phyloP scores from a whole-genome alignment of 306 rosid species.

The Quercus aquifolioides region DNA sequence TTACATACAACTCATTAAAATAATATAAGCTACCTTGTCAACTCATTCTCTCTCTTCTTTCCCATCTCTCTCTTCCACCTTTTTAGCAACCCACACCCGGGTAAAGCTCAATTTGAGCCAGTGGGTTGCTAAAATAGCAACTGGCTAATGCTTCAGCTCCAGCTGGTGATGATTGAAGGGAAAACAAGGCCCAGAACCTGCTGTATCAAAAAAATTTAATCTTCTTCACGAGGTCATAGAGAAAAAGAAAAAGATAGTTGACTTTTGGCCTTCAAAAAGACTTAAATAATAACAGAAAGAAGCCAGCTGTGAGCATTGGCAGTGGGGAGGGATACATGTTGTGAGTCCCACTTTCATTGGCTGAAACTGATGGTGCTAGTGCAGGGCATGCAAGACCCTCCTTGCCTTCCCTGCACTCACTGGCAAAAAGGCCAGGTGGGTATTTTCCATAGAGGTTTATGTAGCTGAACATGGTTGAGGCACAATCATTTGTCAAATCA shows the following conservation, averaged over 20 bases:
- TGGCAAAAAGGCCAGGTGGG: slow-evolving; percentile 92
- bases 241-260: neutral
- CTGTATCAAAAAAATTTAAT: slow-evolving; percentile 11
- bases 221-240: slow-evolving; percentile 10
- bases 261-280: slow-evolving; percentile 20
- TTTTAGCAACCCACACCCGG: no score
- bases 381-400: slow-evolving; percentile 73
- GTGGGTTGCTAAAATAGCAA: no score
- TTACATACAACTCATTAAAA: no score
- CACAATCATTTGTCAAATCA: slow-evolving; percentile 71
- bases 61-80: no score
- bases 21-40: no score
- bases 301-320: slow-evolving; percentile 36
- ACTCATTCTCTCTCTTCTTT: no score
- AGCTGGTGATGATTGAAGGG: neutral
- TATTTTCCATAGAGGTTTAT: slow-evolving; percentile 80
- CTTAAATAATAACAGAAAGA: slow-evolving; percentile 31
- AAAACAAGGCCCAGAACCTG: neutral
- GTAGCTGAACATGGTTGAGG: slow-evolving; percentile 95
- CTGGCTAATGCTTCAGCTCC: neutral
- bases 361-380: slow-evolving; percentile 43
- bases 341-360: slow-evolving; percentile 32
- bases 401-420: slow-evolving; percentile 70
- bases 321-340: slow-evolving; percentile 30
- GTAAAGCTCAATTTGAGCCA: no score